Base-by-base conservation (phyloP, 1,284 basidiomycete species). In the Ceratobasidium theobromae region DNA sequence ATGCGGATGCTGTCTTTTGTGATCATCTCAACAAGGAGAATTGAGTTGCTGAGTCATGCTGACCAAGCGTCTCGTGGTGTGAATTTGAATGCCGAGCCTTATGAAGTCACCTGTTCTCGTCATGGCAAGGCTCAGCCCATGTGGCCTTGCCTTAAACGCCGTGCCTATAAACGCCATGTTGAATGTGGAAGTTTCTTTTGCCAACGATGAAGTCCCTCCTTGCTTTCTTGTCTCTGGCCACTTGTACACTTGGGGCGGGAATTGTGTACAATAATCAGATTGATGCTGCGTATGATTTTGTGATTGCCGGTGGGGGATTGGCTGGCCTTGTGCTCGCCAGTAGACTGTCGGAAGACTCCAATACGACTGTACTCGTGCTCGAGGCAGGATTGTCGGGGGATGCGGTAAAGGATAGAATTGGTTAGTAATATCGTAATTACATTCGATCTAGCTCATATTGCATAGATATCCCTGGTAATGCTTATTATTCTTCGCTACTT, bases 271-370 rank as follows among this genome's bases (percentile, higher is more conserved):
- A 64, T 30, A 58, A 53, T 21, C 66, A 67, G 58, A 67, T 67
- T n/a, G 66, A 53, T 30, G 72, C 77, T 45, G 75, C 80, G 0
- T 85, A 85, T 73, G 84, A 85, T 74, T 85, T 83, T 72, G 78
- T 85, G 67, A 81, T 85, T 69, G 79, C 78, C 25, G 68, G 85
- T 35, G 89, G 89, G 33, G 89, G 89, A 45, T 81, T 86, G 3
- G 88, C 87, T 3, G 91, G 90, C 30, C 80, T 92, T 23, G 86
- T 86, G 5, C 74, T 93, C 28, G 91, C 89, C 0, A 77, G 82
- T 14, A 82, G 89, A 27, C 79, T 93, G n/a, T 82, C 86, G 0
- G 89, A 88, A 69, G 84, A 88, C 77, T 74, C 79, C 0, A 84
- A 83, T 70, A 79, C 78, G n/a, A 86, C 86, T 1, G 86, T 92